Percentiles rank a stretch among this genome's conserved stretches.
Evolutionary conservation across 139 green algal species (phyloP).

Genomic region (Tetradesmus lagerheimii): DNA sequence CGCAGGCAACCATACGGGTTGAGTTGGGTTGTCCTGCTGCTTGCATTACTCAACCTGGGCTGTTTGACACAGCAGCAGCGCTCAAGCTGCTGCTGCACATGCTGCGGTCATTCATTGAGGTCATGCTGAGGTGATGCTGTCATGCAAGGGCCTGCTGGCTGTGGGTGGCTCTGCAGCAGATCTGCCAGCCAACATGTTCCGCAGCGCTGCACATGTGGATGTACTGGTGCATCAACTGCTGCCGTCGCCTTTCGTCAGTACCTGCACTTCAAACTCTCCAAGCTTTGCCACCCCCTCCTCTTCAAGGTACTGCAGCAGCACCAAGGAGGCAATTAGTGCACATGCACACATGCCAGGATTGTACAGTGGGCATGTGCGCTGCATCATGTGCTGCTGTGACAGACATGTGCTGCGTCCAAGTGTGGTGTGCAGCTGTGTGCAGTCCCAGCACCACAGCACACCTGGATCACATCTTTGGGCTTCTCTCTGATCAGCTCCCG

Average conservation of each 20-base stretch:
- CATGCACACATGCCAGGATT: not conserved
- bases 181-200: not conserved
- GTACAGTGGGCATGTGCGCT: not conserved
- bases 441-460: not conserved
- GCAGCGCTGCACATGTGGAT: not conserved
- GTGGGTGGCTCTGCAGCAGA: too few relatives aligned
- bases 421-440: not conserved
- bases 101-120: too few relatives aligned
- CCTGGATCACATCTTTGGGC: slow-evolving; percentile 43
- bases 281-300: slow-evolving; percentile 48
- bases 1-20: not conserved
- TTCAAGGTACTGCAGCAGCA: slow-evolving; percentile 38
- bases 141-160: too few relatives aligned
- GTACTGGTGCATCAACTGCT: not conserved
- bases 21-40: too few relatives aligned
- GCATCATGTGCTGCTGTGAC: not conserved
- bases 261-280: slow-evolving; percentile 47
- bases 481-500: slow-evolving; percentile 47
- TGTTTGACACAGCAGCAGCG: too few relatives aligned
- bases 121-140: too few relatives aligned
- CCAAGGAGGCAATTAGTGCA: not conserved
- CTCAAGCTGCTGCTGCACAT: too few relatives aligned
- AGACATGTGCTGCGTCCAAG: not conserved
- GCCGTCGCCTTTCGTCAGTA: not conserved
- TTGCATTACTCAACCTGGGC: too few relatives aligned